A percentile compares a stretch with the other conserved stretches of the same genome.
These are phyloP conservation scores for Pleurotus tuoliensis DNA, from an alignment of 768 basidiomycete species.

Conservation along the genomic window DNA sequence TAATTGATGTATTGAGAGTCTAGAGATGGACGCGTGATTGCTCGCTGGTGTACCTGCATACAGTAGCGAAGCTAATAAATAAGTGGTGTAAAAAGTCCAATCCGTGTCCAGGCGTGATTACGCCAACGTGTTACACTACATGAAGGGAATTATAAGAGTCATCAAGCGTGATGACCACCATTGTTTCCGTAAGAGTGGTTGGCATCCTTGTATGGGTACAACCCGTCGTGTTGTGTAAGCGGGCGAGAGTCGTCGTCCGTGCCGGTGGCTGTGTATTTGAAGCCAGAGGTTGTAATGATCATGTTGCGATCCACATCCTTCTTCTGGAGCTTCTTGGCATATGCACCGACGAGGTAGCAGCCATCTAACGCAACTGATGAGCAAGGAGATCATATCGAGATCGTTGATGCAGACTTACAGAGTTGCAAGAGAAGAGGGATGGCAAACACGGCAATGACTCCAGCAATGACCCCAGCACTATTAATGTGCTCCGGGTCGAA, in stretches of 20 bases:
- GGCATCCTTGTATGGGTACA: constrained; percentile 30
- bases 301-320: constrained; percentile 19
- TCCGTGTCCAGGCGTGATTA: neutral
- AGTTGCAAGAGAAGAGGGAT: constrained; percentile 33
- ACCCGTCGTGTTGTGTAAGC: constrained; percentile 20
- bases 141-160: neutral
- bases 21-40: no score
- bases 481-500: constrained; percentile 16
- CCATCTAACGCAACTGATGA: constrained; percentile 26
- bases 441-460: constrained; percentile 26
- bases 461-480: constrained; percentile 20
- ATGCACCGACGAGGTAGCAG: constrained; percentile 32
- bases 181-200: constrained; percentile 24
- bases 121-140: neutral
- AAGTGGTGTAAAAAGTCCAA: neutral
- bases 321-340: constrained; percentile 29
- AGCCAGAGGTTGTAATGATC: constrained; percentile 7
- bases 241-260: constrained; percentile 23
- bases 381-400: neutral
- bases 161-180: constrained; percentile 1
- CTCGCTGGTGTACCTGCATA: no score
- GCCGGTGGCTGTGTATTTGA: constrained; percentile 22
- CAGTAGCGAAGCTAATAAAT: no score
- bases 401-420: constrained; percentile 24
- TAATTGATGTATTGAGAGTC: no score